phyloP scores from a whole-genome alignment of 2,329 filamentous ascomycete species.

The Septoria petroselini region DNA sequence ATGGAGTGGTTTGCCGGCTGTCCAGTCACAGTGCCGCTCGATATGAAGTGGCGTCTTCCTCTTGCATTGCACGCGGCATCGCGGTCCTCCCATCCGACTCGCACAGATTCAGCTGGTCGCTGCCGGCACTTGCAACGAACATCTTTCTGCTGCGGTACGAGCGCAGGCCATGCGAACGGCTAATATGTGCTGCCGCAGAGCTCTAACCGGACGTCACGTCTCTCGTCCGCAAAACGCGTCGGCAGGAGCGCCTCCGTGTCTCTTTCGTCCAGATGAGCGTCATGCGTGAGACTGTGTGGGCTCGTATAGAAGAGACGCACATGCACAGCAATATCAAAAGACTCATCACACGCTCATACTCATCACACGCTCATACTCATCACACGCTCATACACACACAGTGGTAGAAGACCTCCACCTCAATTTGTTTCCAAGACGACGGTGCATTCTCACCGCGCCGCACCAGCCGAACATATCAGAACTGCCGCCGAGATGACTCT shows the following conservation, averaged over 20 bases:
- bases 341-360: no score
- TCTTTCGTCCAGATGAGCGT: not conserved
- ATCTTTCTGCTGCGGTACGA: not conserved
- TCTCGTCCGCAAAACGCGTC: constrained; percentile 1
- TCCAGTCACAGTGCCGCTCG: constrained; percentile 3
- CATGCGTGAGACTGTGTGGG: not conserved
- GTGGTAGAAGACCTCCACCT: not conserved
- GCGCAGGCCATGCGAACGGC: no score
- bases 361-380: no score
- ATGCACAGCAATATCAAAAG: no score
- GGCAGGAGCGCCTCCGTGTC: constrained; percentile 9
- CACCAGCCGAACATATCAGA: no score
- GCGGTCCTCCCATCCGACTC: constrained; percentile 8
- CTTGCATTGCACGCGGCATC: constrained; percentile 2
- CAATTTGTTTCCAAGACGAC: no score
- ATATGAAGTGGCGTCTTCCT: constrained; percentile 18
- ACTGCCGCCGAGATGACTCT: constrained; percentile 24
- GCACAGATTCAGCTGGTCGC: not conserved
- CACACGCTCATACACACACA: not conserved
- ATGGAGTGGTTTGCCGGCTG: not conserved
- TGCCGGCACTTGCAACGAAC: constrained; percentile 6
- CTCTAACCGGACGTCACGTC: constrained; percentile 16
- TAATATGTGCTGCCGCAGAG: constrained; percentile 12
- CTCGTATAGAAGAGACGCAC: no score
- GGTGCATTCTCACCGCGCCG: no score